These are phyloP conservation scores for Parachaetomium inaequale DNA, from an alignment of 495 filamentous ascomycete species.

Conservation along the genomic window DNA sequence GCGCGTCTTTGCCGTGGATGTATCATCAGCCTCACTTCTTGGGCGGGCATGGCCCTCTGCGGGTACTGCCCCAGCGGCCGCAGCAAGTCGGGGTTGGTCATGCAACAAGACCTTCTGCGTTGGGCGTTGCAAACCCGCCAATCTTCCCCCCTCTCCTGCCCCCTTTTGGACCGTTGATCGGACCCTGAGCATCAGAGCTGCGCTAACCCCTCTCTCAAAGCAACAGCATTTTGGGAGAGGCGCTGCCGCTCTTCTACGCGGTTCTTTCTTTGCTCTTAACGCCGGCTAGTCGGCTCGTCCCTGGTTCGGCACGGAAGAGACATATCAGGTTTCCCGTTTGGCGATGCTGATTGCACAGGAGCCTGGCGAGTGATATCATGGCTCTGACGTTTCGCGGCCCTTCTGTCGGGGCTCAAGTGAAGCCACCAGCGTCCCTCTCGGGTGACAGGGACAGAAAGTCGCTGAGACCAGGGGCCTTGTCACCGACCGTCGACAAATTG, in stretches of 20 bases:
- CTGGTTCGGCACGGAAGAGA: neutral
- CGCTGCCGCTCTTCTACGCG: neutral
- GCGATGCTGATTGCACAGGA: slow-evolving; percentile 7
- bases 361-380: slow-evolving; percentile 16
- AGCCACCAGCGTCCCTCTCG: neutral
- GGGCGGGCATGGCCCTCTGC: slow-evolving; percentile 3
- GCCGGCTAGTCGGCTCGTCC: slow-evolving; percentile 7
- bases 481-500: slow-evolving; percentile 19
- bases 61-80: neutral
- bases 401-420: neutral
- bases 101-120: neutral
- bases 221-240: neutral
- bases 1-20: neutral
- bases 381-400: neutral
- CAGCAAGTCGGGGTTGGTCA: neutral
- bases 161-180: slow-evolving; percentile 2
- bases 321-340: neutral
- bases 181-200: neutral
- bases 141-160: slow-evolving; percentile 5
- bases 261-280: neutral
- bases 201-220: neutral
- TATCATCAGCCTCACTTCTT: slow-evolving; percentile 26
- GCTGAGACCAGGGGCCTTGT: slow-evolving; percentile 5
- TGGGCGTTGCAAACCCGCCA: neutral
- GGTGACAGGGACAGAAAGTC: slow-evolving; percentile 10